These are phyloP conservation scores for Agaricus blazei DNA, from an alignment of 768 basidiomycete genomes.

Conservation along the genomic window DNA sequence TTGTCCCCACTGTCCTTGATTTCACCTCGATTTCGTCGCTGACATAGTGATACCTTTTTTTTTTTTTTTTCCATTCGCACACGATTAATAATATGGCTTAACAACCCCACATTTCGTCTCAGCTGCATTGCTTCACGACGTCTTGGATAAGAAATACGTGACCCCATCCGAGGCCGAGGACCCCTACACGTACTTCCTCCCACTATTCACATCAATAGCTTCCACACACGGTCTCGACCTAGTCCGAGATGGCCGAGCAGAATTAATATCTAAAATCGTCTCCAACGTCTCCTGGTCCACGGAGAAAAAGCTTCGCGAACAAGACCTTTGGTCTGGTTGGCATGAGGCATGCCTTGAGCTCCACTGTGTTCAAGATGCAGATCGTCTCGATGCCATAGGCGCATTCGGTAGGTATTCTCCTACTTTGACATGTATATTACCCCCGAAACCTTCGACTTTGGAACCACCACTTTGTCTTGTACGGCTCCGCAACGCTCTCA, in stretches of 20 bases:
- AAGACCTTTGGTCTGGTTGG: constrained; percentile 58
- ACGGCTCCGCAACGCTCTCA: not conserved
- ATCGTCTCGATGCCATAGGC: constrained; percentile 75
- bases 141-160: constrained; percentile 84
- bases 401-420: constrained; percentile 57
- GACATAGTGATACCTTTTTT: not conserved
- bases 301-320: constrained; percentile 61
- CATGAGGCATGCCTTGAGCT: constrained; percentile 69
- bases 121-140: constrained; percentile 87
- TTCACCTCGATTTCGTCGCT: not conserved
- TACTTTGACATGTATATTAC: not conserved
- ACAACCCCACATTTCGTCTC: constrained; percentile 8
- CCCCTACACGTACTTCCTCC: constrained; percentile 61
- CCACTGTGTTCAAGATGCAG: constrained; percentile 79
- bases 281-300: constrained; percentile 85
- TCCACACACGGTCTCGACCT: constrained; percentile 45
- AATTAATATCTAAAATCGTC: constrained; percentile 52
- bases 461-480: no score
- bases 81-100: no score
- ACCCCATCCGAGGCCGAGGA: constrained; percentile 49
- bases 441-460: not conserved
- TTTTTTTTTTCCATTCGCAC: not conserved
- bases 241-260: constrained; percentile 55
- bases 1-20: constrained; percentile 12
- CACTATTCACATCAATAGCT: constrained; percentile 51